Conservation (phyloP, 176 grass and related monocot species). For the Carex cristatella region DNA sequence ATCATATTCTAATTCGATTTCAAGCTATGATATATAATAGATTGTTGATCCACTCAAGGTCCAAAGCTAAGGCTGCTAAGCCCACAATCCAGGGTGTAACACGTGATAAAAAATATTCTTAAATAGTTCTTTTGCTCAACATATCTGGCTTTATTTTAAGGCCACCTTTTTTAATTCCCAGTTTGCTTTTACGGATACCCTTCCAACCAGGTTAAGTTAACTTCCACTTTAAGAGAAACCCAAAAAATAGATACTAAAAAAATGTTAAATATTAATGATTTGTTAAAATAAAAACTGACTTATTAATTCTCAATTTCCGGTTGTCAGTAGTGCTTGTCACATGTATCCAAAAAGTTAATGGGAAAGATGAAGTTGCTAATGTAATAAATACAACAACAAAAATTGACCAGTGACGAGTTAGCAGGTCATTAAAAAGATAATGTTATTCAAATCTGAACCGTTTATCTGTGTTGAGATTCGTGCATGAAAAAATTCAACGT, state of each 20-base stretch:
- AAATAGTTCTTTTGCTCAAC: background rate
- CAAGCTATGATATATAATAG: background rate
- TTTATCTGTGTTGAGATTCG: no score
- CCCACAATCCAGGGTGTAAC: background rate
- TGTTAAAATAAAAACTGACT: background rate
- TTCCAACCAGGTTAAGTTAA: background rate
- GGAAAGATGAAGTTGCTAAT: background rate
- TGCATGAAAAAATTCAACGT: no score
- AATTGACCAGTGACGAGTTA: background rate
- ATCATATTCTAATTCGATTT: background rate
- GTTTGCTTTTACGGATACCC: background rate
- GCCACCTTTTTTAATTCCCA: background rate
- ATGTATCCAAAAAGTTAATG: background rate
- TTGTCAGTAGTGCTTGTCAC: background rate
- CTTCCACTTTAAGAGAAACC: background rate
- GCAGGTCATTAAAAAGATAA: background rate
- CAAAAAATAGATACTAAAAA: no score
- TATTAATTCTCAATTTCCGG: background rate
- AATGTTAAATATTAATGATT: background rate
- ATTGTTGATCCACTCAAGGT: background rate
- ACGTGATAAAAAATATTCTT: background rate
- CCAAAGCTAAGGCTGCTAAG: background rate
- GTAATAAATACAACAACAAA: background rate
- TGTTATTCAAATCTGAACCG: no score
- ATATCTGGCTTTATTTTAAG: background rate